Percentiles rank a stretch among this genome's conserved stretches.
Evolutionary conservation across 2,329 filamentous ascomycete genomes (phyloP).

Genomic region (Beauveria sp.): DNA sequence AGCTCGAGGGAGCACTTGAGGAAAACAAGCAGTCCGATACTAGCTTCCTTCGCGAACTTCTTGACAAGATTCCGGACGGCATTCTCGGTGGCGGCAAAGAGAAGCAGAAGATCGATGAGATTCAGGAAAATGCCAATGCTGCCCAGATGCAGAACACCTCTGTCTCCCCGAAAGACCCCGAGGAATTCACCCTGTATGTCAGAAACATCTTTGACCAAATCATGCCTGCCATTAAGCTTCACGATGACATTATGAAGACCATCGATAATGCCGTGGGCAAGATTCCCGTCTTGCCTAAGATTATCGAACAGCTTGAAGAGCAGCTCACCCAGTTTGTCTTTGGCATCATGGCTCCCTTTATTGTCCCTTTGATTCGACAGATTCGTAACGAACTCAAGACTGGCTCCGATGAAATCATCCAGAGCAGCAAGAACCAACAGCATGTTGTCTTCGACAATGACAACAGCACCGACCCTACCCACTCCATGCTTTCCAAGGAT

Average conservation of each 20-base stretch:
- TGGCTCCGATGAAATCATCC: constrained; percentile 79
- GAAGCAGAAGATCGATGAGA: constrained; percentile 67
- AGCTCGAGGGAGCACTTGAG: constrained; percentile 76
- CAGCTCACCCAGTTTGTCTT: constrained; percentile 87
- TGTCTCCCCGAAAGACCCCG: constrained; percentile 67
- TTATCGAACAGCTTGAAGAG: constrained; percentile 80
- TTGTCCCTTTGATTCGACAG: constrained; percentile 78
- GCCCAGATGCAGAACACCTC: constrained; percentile 68
- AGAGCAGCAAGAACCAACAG: constrained; percentile 76
- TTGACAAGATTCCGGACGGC: constrained; percentile 74
- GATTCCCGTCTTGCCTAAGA: constrained; percentile 75
- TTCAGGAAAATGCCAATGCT: constrained; percentile 66
- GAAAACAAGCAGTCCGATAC: constrained; percentile 57
- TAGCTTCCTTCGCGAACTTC: constrained; percentile 68
- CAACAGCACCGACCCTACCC: constrained; percentile 70
- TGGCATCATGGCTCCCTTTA: constrained; percentile 79
- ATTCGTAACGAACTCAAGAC: constrained; percentile 81
- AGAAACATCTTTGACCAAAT: constrained; percentile 68
- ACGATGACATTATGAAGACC: constrained; percentile 76
- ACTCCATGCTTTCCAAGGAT: constrained; percentile 83
- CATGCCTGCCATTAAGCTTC: constrained; percentile 84
- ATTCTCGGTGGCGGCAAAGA: constrained; percentile 71
- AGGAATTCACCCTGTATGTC: constrained; percentile 75
- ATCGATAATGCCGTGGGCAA: constrained; percentile 75
- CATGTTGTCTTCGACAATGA: constrained; percentile 81